Percentiles rank a stretch among this genome's conserved stretches.
Conservation (phyloP, 192 early-diverging fungal genomes). For the Linnemannia elongata region DNA sequence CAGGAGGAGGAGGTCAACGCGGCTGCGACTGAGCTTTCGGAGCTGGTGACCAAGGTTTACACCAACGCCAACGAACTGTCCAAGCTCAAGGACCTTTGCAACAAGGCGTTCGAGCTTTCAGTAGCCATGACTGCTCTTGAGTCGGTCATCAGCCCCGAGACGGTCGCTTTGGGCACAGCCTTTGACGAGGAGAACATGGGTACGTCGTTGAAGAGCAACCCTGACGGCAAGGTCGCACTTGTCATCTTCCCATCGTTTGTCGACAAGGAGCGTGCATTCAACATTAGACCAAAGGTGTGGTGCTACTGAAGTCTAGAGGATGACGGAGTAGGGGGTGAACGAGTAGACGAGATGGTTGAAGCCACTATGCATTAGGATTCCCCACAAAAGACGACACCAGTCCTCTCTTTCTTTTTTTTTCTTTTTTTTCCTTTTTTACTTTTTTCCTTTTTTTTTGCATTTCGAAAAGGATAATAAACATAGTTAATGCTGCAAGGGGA, state of each 20-base stretch:
- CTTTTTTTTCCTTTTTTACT: constrained; percentile 9
- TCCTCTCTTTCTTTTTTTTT: neutral
- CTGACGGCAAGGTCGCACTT: constrained; percentile 49
- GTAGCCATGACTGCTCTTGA: constrained; percentile 49
- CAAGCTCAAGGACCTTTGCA: constrained; percentile 46
- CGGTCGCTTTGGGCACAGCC: constrained; percentile 15
- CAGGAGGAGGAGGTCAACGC: constrained; percentile 39
- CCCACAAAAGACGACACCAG: neutral
- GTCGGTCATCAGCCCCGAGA: constrained; percentile 22
- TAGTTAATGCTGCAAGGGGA: neutral
- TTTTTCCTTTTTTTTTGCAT: neutral
- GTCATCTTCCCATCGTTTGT: constrained; percentile 50
- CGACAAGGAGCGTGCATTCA: constrained; percentile 33
- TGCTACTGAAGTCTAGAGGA: constrained; percentile 24
- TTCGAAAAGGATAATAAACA: constrained; percentile 11
- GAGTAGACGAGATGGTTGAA: neutral
- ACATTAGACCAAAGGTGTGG: constrained; percentile 50
- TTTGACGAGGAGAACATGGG: constrained; percentile 53
- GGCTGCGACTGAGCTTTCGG: constrained; percentile 18
- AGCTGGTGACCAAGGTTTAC: constrained; percentile 37
- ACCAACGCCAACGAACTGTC: constrained; percentile 44
- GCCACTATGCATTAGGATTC: neutral
- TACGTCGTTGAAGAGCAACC: constrained; percentile 46
- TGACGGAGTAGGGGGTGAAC: neutral
- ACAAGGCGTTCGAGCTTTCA: constrained; percentile 50